Evolutionary conservation across 768 basidiomycete genomes (phyloP).

Genomic region (Cystofilobasidium capitatum): DNA sequence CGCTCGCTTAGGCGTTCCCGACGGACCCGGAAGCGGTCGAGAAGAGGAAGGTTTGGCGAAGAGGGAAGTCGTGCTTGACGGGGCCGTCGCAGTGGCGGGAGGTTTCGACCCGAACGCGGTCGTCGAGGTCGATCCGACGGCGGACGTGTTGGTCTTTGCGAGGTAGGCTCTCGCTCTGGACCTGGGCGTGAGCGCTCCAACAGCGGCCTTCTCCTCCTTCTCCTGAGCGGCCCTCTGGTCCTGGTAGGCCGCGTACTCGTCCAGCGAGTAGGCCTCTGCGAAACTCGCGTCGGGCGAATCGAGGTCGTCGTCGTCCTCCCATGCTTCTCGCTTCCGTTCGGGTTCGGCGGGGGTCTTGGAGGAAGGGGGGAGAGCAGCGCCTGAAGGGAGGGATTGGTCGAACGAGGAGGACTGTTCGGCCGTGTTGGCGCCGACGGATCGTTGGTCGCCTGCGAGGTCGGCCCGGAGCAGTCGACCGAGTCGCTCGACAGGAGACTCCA

Average conservation of each 20-base stretch:
- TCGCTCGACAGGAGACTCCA: constrained; percentile 15
- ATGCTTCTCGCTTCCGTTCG: background rate
- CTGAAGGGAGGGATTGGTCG: background rate
- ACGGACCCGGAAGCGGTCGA: background rate
- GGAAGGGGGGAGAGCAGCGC: background rate
- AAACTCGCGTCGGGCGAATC: constrained; percentile 27
- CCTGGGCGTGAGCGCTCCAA: background rate
- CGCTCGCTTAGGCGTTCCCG: background rate
- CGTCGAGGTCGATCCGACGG: background rate
- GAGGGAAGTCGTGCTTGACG: no score
- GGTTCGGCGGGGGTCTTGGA: background rate
- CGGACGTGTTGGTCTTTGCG: background rate
- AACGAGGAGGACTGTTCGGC: background rate
- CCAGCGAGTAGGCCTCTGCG: constrained; percentile 13
- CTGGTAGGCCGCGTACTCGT: constrained; percentile 2
- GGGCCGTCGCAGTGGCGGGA: background rate
- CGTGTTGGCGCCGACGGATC: background rate
- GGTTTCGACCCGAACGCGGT: background rate
- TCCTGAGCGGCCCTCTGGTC: background rate
- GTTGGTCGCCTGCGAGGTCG: background rate
- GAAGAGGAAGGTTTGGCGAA: background rate
- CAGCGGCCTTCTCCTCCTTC: background rate
- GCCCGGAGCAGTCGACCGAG: constrained; percentile 9
- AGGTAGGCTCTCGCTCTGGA: background rate
- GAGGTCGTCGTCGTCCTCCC: constrained; percentile 16